phyloP scores from a whole-genome alignment of 2,329 filamentous ascomycete genomes.

The Calonectria leucothoes region DNA sequence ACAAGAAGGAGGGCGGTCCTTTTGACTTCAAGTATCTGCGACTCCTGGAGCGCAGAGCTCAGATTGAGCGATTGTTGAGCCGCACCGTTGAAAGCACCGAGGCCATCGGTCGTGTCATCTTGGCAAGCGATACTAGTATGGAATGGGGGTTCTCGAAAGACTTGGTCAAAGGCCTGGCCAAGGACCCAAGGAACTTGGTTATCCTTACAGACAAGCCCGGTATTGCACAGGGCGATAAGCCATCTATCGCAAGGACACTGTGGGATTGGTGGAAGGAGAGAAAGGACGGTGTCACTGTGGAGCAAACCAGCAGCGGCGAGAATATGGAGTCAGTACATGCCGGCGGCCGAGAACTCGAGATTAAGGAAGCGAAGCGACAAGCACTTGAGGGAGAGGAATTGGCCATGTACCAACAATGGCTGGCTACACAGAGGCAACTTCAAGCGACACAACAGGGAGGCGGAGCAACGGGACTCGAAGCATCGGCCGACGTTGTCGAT shows the following conservation, averaged over 20 bases:
- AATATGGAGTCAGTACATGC: conserved; percentile 75
- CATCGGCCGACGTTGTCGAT: conserved; percentile 79
- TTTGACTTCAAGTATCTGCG: conserved; percentile 92
- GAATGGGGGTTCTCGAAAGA: conserved; percentile 97
- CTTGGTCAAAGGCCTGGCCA: conserved; percentile 78
- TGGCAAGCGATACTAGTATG: conserved; percentile 89
- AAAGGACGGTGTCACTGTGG: conserved; percentile 70
- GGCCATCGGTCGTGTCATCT: conserved; percentile 76
- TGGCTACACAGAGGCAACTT: conserved; percentile 87
- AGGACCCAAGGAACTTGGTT: conserved; percentile 83
- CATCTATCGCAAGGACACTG: conserved; percentile 77
- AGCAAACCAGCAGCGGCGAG: conserved; percentile 65
- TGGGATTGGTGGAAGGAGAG: conserved; percentile 84
- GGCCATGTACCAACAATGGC: conserved; percentile 88
- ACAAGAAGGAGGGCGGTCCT: conserved; percentile 73
- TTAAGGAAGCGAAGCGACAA: conserved; percentile 71
- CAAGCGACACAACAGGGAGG: conserved; percentile 82
- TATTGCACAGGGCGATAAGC: conserved; percentile 51
- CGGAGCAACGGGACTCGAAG: conserved; percentile 75
- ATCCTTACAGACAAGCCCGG: conserved; percentile 83
- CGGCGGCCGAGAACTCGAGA: conserved; percentile 69
- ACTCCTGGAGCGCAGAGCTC: conserved; percentile 83
- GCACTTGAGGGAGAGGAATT: conserved; percentile 82
- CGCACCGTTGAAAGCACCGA: conserved; percentile 55
- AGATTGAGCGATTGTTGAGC: conserved; percentile 77